These are phyloP conservation scores for Sherardia arvensis DNA, from an alignment of 257 asterid species.

Conservation along the genomic window DNA sequence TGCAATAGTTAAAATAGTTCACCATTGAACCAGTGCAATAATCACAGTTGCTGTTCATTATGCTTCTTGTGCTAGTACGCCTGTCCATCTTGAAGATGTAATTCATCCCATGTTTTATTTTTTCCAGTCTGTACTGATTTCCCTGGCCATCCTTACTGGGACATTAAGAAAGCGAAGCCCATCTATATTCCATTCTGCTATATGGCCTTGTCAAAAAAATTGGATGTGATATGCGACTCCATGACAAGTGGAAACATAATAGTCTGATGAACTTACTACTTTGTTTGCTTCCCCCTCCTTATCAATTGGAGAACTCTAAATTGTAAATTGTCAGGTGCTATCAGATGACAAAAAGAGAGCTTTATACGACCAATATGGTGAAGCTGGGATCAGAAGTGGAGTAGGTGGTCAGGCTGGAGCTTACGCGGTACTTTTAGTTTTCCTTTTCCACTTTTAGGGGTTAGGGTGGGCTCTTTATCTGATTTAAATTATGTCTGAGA, in stretches of 20 bases:
- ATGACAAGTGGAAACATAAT: not conserved
- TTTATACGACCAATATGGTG: conserved; percentile 91
- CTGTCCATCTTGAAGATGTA: not conserved
- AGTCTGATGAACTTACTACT: not conserved
- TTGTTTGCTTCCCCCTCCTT: conserved; percentile 3
- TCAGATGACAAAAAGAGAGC: conserved; percentile 99
- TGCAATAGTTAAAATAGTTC: not conserved
- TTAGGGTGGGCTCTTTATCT: not conserved
- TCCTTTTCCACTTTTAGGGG: not conserved
- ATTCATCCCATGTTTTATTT: too few species aligned
- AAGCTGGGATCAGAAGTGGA: conserved; percentile 84
- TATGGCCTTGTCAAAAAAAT: not conserved
- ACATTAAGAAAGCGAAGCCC: not conserved
- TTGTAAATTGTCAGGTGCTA: conserved; percentile 74
- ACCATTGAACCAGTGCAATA: not conserved
- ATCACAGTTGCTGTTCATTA: not conserved
- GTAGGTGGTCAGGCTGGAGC: conserved; percentile 77
- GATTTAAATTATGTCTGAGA: not conserved
- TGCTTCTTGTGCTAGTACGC: not conserved
- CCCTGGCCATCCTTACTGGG: not conserved
- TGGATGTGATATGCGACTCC: not conserved
- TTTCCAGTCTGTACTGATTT: not conserved
- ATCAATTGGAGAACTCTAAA: conserved; percentile 28
- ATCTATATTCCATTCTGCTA: not conserved
- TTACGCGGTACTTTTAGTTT: conserved; percentile 56